Conservation (phyloP, 768 basidiomycete genomes). For the Phlebiopsis gigantea region DNA sequence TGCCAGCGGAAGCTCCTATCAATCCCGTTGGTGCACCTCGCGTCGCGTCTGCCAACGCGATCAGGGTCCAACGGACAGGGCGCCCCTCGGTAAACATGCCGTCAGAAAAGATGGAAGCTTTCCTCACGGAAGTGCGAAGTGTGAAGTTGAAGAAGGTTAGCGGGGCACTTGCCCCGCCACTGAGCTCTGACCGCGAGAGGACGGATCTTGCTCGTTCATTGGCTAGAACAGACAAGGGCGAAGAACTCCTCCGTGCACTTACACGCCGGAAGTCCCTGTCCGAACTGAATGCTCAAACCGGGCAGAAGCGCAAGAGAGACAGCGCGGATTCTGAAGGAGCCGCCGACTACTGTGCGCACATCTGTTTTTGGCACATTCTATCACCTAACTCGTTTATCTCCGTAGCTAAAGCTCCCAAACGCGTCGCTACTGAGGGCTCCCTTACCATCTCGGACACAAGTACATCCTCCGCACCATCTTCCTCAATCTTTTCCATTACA, state of each 20-base stretch:
- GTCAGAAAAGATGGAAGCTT: constrained; percentile 79
- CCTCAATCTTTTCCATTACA: constrained; percentile 9
- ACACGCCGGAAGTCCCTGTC: constrained; percentile 7
- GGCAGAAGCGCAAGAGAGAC: constrained; percentile 7
- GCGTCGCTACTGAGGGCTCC: constrained; percentile 1
- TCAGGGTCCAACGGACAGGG: constrained; percentile 37
- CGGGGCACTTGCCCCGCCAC: constrained; percentile 18
- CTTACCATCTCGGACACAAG: constrained; percentile 11
- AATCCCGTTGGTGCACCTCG: constrained; percentile 33
- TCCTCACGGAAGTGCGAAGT: constrained; percentile 75
- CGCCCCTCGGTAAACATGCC: constrained; percentile 64
- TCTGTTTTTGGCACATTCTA: neutral
- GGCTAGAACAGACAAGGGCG: neutral
- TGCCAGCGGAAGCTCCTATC: constrained; percentile 64
- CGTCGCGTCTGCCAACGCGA: constrained; percentile 22
- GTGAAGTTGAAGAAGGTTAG: constrained; percentile 59
- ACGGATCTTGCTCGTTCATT: neutral
- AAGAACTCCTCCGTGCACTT: constrained; percentile 3
- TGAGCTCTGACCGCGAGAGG: neutral
- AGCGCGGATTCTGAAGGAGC: neutral
- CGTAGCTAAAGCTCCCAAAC: constrained; percentile 9
- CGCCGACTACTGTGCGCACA: no score
- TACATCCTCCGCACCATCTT: constrained; percentile 15
- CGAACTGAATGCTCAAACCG: neutral
- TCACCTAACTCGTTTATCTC: neutral